phyloP scores from a whole-genome alignment of 768 basidiomycete species.

The Russula sp. region DNA sequence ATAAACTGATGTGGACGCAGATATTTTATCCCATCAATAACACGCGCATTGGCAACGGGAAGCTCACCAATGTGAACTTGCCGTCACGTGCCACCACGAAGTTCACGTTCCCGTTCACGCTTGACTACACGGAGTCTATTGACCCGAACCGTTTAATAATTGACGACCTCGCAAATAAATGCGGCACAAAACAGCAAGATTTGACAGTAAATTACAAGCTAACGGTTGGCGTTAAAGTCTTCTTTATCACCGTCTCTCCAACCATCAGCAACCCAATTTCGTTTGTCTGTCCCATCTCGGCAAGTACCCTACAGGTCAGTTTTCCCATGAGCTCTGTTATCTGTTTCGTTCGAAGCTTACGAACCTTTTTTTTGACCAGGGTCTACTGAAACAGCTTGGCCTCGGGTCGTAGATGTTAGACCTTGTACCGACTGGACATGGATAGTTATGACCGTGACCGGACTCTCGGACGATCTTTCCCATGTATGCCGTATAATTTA shows the following conservation, averaged over 20 bases:
- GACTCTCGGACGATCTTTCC: not conserved
- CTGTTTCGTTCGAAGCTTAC: not conserved
- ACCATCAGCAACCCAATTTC: conserved; percentile 53
- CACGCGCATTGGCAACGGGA: conserved; percentile 61
- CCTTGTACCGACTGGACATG: not conserved
- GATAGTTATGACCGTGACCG: conserved; percentile 2
- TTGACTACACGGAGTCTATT: conserved; percentile 50
- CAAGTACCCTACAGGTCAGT: conserved; percentile 32
- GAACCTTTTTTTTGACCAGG: not conserved
- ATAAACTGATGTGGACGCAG: conserved; percentile 32
- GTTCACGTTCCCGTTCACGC: conserved; percentile 70
- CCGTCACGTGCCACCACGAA: conserved; percentile 50
- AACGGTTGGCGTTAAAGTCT: conserved; percentile 57
- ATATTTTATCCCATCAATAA: conserved; percentile 72
- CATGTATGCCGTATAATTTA: not conserved
- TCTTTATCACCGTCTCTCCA: conserved; percentile 63
- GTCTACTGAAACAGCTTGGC: not conserved
- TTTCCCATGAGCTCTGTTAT: not conserved
- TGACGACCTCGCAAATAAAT: conserved; percentile 56
- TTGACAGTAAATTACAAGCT: conserved; percentile 62
- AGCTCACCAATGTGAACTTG: conserved; percentile 37
- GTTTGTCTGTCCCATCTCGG: conserved; percentile 58
- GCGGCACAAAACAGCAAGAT: conserved; percentile 41
- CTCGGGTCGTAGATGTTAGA: not conserved
- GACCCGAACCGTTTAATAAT: conserved; percentile 53